These are phyloP conservation scores for Lablab purpureus DNA, from an alignment of 306 rosid genomes.

Conservation along the genomic window DNA sequence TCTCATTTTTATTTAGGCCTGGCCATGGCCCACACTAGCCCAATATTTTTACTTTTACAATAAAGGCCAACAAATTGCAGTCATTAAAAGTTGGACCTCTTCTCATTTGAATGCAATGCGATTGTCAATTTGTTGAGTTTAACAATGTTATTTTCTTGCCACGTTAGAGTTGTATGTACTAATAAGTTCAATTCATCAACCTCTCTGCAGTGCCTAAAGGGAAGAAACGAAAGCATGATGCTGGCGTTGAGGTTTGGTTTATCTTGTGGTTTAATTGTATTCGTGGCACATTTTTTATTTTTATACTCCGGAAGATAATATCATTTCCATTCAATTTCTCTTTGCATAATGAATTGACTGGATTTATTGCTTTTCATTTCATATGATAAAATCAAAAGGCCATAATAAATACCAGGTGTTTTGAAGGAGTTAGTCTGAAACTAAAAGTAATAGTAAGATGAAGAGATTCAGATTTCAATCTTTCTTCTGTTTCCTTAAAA, in stretches of 20 bases:
- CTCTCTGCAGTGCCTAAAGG: slow-evolving; percentile 73
- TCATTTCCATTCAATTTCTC: slow-evolving; percentile 9
- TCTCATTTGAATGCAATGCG: slow-evolving; percentile 23
- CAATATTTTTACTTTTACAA: neutral
- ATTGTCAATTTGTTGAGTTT: slow-evolving; percentile 29
- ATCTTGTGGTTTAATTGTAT: slow-evolving; percentile 37
- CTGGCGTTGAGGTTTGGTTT: slow-evolving; percentile 76
- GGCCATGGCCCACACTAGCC: neutral
- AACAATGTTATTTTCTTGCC: slow-evolving; percentile 25
- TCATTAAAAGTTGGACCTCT: slow-evolving; percentile 33
- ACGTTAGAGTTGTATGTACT: slow-evolving; percentile 9
- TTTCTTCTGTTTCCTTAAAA: slow-evolving; percentile 15
- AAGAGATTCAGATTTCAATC: slow-evolving; percentile 29
- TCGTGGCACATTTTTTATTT: slow-evolving; percentile 20
- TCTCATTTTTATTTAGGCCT: neutral
- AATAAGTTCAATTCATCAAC: slow-evolving; percentile 39
- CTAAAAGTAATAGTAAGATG: slow-evolving; percentile 12
- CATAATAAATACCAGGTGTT: slow-evolving; percentile 21
- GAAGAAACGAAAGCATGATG: slow-evolving; percentile 85
- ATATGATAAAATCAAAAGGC: slow-evolving; percentile 22
- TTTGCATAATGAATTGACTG: slow-evolving; percentile 18
- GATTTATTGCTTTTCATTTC: slow-evolving; percentile 34
- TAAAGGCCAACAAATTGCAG: slow-evolving; percentile 9
- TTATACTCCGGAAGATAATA: no score
- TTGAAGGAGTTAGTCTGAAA: slow-evolving; percentile 13